Evolutionary conservation across 371 early-diverging fungal genomes (phyloP).

Genomic region (Chytridium lagenaria): DNA sequence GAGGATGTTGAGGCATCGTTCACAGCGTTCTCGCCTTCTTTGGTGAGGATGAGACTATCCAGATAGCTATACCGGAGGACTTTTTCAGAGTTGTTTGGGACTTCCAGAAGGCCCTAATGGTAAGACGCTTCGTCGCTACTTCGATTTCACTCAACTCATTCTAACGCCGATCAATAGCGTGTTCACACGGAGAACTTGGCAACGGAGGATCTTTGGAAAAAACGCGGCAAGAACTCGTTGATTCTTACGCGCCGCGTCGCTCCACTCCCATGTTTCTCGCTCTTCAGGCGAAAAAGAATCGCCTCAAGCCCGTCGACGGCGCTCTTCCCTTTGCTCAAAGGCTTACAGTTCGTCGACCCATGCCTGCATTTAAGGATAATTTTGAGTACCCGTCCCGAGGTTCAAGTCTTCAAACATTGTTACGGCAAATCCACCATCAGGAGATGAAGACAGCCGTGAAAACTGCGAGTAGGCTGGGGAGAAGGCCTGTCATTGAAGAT

Average conservation of each 20-base stretch:
- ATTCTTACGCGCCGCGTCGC: not conserved
- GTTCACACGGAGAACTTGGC: conserved; percentile 45
- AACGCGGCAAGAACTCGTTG: conserved; percentile 13
- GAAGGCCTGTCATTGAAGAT: not conserved
- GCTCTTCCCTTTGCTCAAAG: conserved; percentile 37
- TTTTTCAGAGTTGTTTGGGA: conserved; percentile 44
- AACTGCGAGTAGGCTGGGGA: not conserved
- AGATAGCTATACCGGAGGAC: conserved; percentile 42
- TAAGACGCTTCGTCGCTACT: conserved; percentile 25
- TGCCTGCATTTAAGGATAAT: too few relatives aligned
- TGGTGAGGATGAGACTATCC: conserved; percentile 46
- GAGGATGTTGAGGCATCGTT: conserved; percentile 36
- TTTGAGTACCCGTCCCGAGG: not conserved
- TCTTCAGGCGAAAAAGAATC: conserved; percentile 26
- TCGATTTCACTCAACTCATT: not conserved
- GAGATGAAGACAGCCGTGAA: not conserved
- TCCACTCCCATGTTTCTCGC: conserved; percentile 27
- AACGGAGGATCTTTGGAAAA: conserved; percentile 27
- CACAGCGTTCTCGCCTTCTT: conserved; percentile 42
- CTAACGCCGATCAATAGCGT: conserved; percentile 17
- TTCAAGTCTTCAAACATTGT: conserved; percentile 3
- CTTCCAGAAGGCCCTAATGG: conserved; percentile 35
- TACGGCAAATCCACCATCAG: not conserved
- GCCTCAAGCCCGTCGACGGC: conserved; percentile 48
- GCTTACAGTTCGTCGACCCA: conserved; percentile 42